phyloP scores from a whole-genome alignment of 1,139 yeast genomes.

The Dujonia santamariae region DNA sequence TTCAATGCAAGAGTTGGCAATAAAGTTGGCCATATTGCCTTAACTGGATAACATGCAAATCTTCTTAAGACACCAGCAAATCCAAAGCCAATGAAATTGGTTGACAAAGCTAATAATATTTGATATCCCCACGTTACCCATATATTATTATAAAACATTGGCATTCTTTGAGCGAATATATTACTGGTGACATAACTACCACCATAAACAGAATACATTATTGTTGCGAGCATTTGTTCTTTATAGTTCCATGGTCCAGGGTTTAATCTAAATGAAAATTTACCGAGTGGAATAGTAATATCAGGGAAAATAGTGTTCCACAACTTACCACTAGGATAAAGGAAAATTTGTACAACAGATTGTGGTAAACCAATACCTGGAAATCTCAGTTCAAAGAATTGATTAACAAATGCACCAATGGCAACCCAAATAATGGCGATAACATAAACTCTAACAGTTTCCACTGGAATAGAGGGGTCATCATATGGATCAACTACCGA shows the following conservation, averaged over 20 bases:
- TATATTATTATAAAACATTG: conserved; percentile 20
- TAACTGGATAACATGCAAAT: conserved; percentile 49
- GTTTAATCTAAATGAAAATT: conserved; percentile 15
- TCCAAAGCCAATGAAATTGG: conserved; percentile 55
- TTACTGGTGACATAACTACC: conserved; percentile 20
- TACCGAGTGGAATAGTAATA: conserved; percentile 13
- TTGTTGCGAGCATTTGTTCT: conserved; percentile 28
- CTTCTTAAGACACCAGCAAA: conserved; percentile 52
- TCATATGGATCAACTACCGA: conserved; percentile 55
- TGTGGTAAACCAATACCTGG: conserved; percentile 12
- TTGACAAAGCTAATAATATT: conserved; percentile 39
- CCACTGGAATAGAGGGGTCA: conserved; percentile 48
- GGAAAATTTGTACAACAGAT: conserved; percentile 22
- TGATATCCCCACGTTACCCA: conserved; percentile 44
- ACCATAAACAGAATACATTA: conserved; percentile 19
- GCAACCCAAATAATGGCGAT: conserved; percentile 53
- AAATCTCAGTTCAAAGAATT: conserved; percentile 11
- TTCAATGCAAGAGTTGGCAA: conserved; percentile 50
- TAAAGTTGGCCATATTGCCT: conserved; percentile 49
- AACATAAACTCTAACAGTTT: conserved; percentile 54
- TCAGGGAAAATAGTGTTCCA: conserved; percentile 20
- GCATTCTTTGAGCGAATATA: conserved; percentile 18
- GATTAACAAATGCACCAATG: conserved; percentile 12
- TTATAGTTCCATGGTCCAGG: conserved; percentile 30
- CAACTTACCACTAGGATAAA: conserved; percentile 23